phyloP scores from a whole-genome alignment of 73 alveolate genomes.

The Halteria grandinella region DNA sequence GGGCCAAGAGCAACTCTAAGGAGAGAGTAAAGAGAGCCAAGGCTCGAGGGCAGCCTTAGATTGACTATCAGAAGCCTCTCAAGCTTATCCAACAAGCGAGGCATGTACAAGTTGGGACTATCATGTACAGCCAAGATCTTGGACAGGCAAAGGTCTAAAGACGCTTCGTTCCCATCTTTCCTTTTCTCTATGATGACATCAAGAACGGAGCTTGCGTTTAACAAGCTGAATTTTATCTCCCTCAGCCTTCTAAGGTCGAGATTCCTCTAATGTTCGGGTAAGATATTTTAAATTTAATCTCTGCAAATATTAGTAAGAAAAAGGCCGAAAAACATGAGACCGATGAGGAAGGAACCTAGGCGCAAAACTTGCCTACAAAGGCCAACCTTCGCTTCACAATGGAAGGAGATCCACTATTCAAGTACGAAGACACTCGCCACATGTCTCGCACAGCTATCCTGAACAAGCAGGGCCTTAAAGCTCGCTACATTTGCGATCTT shows the following conservation, averaged over 20 bases:
- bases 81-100: background rate
- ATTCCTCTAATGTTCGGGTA: background rate
- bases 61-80: background rate
- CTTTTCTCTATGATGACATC: conserved; percentile 35
- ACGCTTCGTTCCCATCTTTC: conserved; percentile 50
- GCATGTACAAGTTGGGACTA: conserved; percentile 23
- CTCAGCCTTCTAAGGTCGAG: conserved; percentile 21
- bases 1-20: too few species aligned
- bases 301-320: background rate
- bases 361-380: conserved; percentile 12
- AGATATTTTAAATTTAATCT: background rate
- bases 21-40: background rate
- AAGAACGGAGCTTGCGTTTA: background rate
- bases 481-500: conserved; percentile 19
- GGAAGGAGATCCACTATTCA: conserved; percentile 26
- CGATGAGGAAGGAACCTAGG: background rate
- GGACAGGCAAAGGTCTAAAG: too few species aligned
- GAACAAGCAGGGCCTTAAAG: background rate
- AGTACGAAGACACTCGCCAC: conserved; percentile 30
- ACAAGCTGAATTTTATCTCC: conserved; percentile 9
- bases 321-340: background rate
- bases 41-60: background rate
- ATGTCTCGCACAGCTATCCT: background rate
- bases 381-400: conserved; percentile 3
- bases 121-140: background rate